Percentiles rank a stretch among this genome's conserved stretches.
Evolutionary conservation across 2,329 filamentous ascomycete species (phyloP).

Genomic region (Cadophora sp.): DNA sequence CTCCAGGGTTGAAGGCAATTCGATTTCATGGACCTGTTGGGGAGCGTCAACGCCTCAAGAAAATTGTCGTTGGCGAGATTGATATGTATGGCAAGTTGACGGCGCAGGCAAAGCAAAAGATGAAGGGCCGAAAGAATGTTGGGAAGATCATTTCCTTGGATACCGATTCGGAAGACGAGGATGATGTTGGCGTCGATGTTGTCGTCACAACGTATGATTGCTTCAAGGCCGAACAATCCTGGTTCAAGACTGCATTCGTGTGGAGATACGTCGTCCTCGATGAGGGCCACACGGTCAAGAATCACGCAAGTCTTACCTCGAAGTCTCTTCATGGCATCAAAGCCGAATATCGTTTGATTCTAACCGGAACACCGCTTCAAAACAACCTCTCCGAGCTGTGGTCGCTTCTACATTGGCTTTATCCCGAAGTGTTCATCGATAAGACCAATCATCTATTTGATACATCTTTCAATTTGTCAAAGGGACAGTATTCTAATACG

Average conservation of each 20-base stretch:
- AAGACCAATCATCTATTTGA: slow-evolving; percentile 58
- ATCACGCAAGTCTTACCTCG: slow-evolving; percentile 47
- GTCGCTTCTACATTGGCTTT: slow-evolving; percentile 63
- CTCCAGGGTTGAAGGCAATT: slow-evolving; percentile 52
- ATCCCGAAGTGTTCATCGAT: slow-evolving; percentile 61
- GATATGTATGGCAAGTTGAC: slow-evolving; percentile 51
- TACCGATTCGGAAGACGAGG: slow-evolving; percentile 41
- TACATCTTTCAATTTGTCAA: slow-evolving; percentile 61
- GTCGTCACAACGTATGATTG: slow-evolving; percentile 59
- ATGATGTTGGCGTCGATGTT: slow-evolving; percentile 47
- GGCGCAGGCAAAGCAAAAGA: slow-evolving; percentile 38
- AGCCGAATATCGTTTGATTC: slow-evolving; percentile 45
- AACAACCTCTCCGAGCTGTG: slow-evolving; percentile 65
- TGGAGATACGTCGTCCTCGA: slow-evolving; percentile 61
- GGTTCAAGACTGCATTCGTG: slow-evolving; percentile 57
- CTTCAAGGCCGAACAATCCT: slow-evolving; percentile 51
- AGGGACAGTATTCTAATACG: slow-evolving; percentile 57
- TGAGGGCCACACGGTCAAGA: slow-evolving; percentile 57
- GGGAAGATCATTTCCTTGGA: slow-evolving; percentile 36
- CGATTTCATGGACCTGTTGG: slow-evolving; percentile 54
- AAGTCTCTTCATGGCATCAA: slow-evolving; percentile 44
- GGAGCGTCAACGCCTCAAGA: slow-evolving; percentile 54
- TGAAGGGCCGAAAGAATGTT: slow-evolving; percentile 33
- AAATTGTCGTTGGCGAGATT: slow-evolving; percentile 52
- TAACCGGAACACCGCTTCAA: slow-evolving; percentile 59